Conservation (phyloP, 805 yeast species). For the Phaffomyces thermotolerans region DNA sequence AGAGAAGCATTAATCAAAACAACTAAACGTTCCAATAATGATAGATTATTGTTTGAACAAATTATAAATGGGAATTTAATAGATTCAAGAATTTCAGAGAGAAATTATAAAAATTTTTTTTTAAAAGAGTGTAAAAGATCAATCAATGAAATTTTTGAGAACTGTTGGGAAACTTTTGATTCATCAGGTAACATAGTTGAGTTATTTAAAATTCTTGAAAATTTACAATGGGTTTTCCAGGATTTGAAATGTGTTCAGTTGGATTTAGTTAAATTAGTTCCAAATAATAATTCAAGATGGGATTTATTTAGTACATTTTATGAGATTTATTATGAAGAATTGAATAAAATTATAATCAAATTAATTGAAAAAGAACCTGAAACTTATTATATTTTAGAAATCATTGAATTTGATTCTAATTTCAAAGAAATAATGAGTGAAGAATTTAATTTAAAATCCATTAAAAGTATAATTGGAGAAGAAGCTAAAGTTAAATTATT, state of each 20-base stretch:
- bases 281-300: conserved; percentile 68
- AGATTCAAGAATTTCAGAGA: conserved; percentile 31
- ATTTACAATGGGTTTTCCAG: conserved; percentile 76
- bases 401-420: conserved; percentile 71
- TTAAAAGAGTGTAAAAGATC: conserved; percentile 50
- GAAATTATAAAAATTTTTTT: conserved; percentile 60
- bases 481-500: conserved; percentile 65
- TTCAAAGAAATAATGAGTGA: conserved; percentile 48
- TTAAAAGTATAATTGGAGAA: conserved; percentile 57
- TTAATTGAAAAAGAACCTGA: conserved; percentile 70
- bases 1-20: conserved; percentile 12
- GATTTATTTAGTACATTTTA: conserved; percentile 54
- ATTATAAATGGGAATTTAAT: conserved; percentile 33
- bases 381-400: conserved; percentile 62
- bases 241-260: conserved; percentile 64
- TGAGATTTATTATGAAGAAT: conserved; percentile 57
- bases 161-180: conserved; percentile 49
- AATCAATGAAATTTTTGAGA: conserved; percentile 58
- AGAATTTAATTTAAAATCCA: conserved; percentile 37
- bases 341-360: conserved; percentile 56
- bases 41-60: conserved; percentile 28
- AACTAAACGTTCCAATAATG: conserved; percentile 12
- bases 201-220: conserved; percentile 53
- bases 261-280: conserved; percentile 54
- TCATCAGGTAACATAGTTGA: conserved; percentile 30